Evolutionary conservation across 192 early-diverging fungal genomes (phyloP), one percentile per base, ranked within the genome.

Genomic region (Coemansia sp.): DNA sequence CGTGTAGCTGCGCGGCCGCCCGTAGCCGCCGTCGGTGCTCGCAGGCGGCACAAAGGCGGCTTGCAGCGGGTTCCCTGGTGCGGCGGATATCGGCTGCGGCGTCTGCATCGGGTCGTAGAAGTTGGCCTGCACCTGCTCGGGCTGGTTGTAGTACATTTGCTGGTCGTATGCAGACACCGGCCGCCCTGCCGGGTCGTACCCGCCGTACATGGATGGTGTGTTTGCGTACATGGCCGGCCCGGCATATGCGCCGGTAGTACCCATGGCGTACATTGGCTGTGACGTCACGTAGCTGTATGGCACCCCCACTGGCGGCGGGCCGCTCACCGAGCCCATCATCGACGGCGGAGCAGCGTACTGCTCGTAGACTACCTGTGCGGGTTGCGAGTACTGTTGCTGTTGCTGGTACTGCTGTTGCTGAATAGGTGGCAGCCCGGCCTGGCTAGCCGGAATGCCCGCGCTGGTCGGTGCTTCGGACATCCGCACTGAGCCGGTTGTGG

Each of bases 1-100:
- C 0, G 70, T 74, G 48, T 67, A 55, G 60, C 70, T 74, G 36
- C 70, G 70, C 15, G 55, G 64, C 19, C 70, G 63, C 8, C 32
- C 55, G 36, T 23, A 42, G 5, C 12, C 44, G 10, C 23, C 19
- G 45, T 47, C 23, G 19, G 29, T 20, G 22, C 30, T 34, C 8
- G 21, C 20, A 2, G 29, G 53, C 30, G 40, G 53, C 29, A 45
- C 23, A 54, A 54, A 54, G 42, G 55, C 41, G 10, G 58, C 25
- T 29, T 53, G 22, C 8, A 25, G 2, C 43, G 61, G 27, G 39
- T 19, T 41, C 62, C 47, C 34, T 36, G 52, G 23, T 56, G 47
- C 38, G 43, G 53, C n/a, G 23, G 45, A 29, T 26, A 46, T 31
- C 23, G 19, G 29, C 47, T 51, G 49, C 21, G 29, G 23, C 54